Conservation (phyloP, 2,329 filamentous ascomycete species). For the Trichoderma sp. region DNA sequence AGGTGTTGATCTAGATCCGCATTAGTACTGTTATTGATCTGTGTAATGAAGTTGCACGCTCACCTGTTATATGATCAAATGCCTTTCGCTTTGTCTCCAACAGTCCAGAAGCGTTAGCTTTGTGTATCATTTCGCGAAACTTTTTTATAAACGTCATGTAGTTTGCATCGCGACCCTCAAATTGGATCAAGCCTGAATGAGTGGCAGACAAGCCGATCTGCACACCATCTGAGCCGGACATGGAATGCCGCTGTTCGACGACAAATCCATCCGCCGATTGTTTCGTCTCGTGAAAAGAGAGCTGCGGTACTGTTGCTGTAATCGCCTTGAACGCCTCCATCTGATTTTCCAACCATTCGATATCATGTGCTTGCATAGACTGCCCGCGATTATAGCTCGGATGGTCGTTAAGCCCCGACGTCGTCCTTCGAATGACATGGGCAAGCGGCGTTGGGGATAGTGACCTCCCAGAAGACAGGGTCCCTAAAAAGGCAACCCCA, state of each 20-base stretch:
- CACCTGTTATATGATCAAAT: slow-evolving; percentile 23
- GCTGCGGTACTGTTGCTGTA: slow-evolving; percentile 23
- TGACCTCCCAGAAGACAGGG: slow-evolving; percentile 24
- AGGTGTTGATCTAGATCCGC: slow-evolving; percentile 19
- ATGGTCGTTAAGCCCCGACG: slow-evolving; percentile 22
- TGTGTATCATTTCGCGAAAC: slow-evolving; percentile 26
- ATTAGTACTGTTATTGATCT: background rate
- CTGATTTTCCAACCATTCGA: slow-evolving; percentile 29
- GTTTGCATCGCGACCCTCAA: slow-evolving; percentile 27
- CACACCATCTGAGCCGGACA: slow-evolving; percentile 26
- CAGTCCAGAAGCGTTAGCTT: slow-evolving; percentile 18
- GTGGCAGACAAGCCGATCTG: slow-evolving; percentile 25
- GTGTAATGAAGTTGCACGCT: background rate
- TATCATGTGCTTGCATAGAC: slow-evolving; percentile 20
- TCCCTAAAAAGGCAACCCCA: slow-evolving; percentile 30
- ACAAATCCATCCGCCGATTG: slow-evolving; percentile 26
- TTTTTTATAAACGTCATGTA: slow-evolving; percentile 26
- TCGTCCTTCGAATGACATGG: slow-evolving; percentile 27
- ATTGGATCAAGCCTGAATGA: slow-evolving; percentile 26
- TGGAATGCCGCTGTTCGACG: slow-evolving; percentile 27
- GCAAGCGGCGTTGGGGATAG: slow-evolving; percentile 28
- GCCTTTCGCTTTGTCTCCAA: slow-evolving; percentile 24
- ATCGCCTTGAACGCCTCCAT: slow-evolving; percentile 30
- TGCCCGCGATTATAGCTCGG: background rate
- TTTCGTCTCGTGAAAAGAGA: slow-evolving; percentile 30